A percentile compares a stretch with the other conserved stretches of the same genome.
Conservation (phyloP, 1,284 basidiomycete species). For the Cutaneotrichosporon sp. region DNA sequence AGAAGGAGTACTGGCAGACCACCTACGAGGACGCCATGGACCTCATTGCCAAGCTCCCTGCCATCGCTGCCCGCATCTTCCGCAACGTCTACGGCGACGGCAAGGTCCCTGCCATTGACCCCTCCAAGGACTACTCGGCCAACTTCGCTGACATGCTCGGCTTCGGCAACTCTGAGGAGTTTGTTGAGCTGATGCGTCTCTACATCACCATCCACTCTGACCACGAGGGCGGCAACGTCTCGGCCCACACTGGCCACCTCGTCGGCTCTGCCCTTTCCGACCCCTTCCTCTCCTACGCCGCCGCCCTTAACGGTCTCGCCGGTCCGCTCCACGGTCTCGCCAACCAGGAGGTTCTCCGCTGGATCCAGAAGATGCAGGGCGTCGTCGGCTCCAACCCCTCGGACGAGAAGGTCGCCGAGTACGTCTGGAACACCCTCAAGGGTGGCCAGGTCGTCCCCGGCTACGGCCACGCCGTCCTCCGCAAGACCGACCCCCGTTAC, state of each 20-base stretch:
- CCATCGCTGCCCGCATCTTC: slow-evolving; percentile 95
- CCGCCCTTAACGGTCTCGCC: slow-evolving; percentile 91
- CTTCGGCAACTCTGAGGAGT: slow-evolving; percentile 79
- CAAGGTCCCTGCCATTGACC: slow-evolving; percentile 84
- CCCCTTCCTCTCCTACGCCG: slow-evolving; percentile 92
- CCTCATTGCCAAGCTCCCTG: slow-evolving; percentile 94
- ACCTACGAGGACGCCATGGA: slow-evolving; percentile 97
- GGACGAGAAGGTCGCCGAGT: slow-evolving; percentile 82
- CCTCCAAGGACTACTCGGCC: slow-evolving; percentile 83
- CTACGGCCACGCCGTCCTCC: slow-evolving; percentile 92
- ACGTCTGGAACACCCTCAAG: slow-evolving; percentile 89
- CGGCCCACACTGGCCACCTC: slow-evolving; percentile 91
- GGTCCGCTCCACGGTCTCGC: slow-evolving; percentile 91
- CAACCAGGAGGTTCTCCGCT: slow-evolving; percentile 88
- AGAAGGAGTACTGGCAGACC: slow-evolving; percentile 96
- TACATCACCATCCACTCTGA: slow-evolving; percentile 99
- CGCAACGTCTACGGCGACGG: slow-evolving; percentile 83
- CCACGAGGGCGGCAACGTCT: slow-evolving; percentile 98
- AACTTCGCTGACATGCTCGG: slow-evolving; percentile 91
- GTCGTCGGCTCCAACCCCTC: slow-evolving; percentile 74
- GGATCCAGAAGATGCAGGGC: slow-evolving; percentile 82
- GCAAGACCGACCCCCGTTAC: slow-evolving; percentile 98
- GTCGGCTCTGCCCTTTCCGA: slow-evolving; percentile 97
- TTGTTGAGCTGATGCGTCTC: slow-evolving; percentile 90
- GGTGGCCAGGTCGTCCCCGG: slow-evolving; percentile 87